A percentile compares a stretch with the other conserved stretches of the same genome.
These are phyloP conservation scores for Fibroporia radiculosa DNA, from an alignment of 768 basidiomycete genomes.

Conservation along the genomic window DNA sequence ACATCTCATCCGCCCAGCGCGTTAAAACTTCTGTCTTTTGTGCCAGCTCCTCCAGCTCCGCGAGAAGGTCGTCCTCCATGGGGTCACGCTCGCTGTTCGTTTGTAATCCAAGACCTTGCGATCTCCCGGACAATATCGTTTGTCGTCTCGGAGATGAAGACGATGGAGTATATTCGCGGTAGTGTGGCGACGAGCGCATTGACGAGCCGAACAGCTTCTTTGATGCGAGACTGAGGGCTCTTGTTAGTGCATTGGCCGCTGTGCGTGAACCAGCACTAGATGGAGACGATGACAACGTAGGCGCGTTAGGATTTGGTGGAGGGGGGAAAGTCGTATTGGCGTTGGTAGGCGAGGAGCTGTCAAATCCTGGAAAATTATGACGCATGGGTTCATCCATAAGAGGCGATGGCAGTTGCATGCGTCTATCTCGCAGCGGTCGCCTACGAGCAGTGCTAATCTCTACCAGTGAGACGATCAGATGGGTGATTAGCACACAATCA, in stretches of 20 bases:
- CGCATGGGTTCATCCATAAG: slow-evolving; percentile 36
- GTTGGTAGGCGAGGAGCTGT: slow-evolving; percentile 16
- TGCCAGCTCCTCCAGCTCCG: slow-evolving; percentile 76
- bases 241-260: slow-evolving; percentile 67
- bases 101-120: slow-evolving; percentile 19
- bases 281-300: slow-evolving; percentile 60
- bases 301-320: slow-evolving; percentile 39
- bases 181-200: slow-evolving; percentile 30
- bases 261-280: slow-evolving; percentile 52
- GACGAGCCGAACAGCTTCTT: slow-evolving; percentile 70
- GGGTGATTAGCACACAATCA: no score
- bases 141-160: slow-evolving; percentile 52
- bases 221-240: slow-evolving; percentile 72
- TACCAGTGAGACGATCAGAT: slow-evolving; percentile 22
- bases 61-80: slow-evolving; percentile 79
- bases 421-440: slow-evolving; percentile 51
- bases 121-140: slow-evolving; percentile 37
- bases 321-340: slow-evolving; percentile 62
- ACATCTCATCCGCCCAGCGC: slow-evolving; percentile 93
- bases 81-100: slow-evolving; percentile 47
- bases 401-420: slow-evolving; percentile 36
- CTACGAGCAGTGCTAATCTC: slow-evolving; percentile 59
- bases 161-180: slow-evolving; percentile 28
- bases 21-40: slow-evolving; percentile 94
- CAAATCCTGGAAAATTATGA: slow-evolving; percentile 26